phyloP scores from a whole-genome alignment of 1,284 basidiomycete species.

The Pascua guehoae region DNA sequence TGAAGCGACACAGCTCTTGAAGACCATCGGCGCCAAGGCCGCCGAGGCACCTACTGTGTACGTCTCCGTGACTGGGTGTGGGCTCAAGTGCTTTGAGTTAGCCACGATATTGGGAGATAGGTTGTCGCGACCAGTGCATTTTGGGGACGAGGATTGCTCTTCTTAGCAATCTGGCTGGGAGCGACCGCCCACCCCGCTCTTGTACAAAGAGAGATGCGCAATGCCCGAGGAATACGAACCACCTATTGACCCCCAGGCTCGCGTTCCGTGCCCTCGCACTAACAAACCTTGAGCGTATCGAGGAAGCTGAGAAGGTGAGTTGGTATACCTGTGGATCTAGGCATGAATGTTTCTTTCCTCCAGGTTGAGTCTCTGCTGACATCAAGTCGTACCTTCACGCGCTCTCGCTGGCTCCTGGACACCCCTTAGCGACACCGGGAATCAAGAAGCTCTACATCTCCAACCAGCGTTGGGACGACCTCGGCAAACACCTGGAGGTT shows the following conservation, averaged over 20 bases:
- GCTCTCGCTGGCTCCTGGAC: conserved; percentile 60
- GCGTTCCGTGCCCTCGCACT: conserved; percentile 76
- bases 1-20: conserved; percentile 50
- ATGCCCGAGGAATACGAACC: too few relatives aligned
- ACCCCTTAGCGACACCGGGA: conserved; percentile 68
- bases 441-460: conserved; percentile 70
- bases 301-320: conserved; percentile 78
- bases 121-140: too few relatives aligned
- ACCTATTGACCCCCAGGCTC: conserved; percentile 54
- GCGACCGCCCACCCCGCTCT: too few relatives aligned
- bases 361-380: not conserved
- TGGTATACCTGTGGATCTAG: not conserved
- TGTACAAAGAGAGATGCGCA: too few relatives aligned
- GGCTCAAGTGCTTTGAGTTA: too few relatives aligned
- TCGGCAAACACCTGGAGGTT: conserved; percentile 56
- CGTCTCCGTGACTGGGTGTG: conserved; percentile 38
- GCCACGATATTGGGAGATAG: too few relatives aligned
- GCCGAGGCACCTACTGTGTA: conserved; percentile 62
- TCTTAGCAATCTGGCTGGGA: too few relatives aligned
- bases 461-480: conserved; percentile 60
- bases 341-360: too few relatives aligned
- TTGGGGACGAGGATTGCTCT: too few relatives aligned
- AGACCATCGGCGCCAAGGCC: conserved; percentile 60
- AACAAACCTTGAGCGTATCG: conserved; percentile 65
- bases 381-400: conserved; percentile 70